Conservation (phyloP, 441 rosid genomes). For the Kokia cookei region DNA sequence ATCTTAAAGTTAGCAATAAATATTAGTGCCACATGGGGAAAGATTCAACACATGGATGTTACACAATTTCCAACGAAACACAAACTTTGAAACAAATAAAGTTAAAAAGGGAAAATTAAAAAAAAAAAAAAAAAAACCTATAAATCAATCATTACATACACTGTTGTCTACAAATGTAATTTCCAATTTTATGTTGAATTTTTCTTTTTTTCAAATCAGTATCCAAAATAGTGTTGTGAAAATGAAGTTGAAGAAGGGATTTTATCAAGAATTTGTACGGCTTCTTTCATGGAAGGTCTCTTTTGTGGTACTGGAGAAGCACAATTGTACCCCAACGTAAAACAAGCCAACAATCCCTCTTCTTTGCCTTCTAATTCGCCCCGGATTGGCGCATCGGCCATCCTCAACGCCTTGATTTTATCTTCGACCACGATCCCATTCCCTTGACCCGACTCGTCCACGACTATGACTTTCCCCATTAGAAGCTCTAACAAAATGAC, state of each 20-base stretch:
- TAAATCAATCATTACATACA: slow-evolving; percentile 23
- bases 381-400: slow-evolving; percentile 64
- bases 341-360: slow-evolving; percentile 57
- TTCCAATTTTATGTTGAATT: background rate
- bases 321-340: slow-evolving; percentile 67
- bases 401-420: slow-evolving; percentile 45
- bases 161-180: slow-evolving; percentile 9
- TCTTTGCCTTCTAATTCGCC: slow-evolving; percentile 74
- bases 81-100: background rate
- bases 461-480: slow-evolving; percentile 55
- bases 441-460: slow-evolving; percentile 72
- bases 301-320: slow-evolving; percentile 72
- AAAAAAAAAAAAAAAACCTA: background rate
- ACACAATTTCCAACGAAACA: background rate
- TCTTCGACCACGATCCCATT: slow-evolving; percentile 68
- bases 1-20: background rate
- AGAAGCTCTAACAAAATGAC: slow-evolving; percentile 67
- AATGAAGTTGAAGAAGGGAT: slow-evolving; percentile 32
- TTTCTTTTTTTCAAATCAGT: slow-evolving; percentile 9
- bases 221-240: slow-evolving; percentile 22
- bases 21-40: slow-evolving; percentile 11
- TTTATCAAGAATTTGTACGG: slow-evolving; percentile 57
- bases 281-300: slow-evolving; percentile 84
- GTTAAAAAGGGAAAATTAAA: no score
- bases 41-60: background rate